Evolutionary conservation across 768 basidiomycete genomes (phyloP).

Genomic region (Goffeauzyma gilvescens): DNA sequence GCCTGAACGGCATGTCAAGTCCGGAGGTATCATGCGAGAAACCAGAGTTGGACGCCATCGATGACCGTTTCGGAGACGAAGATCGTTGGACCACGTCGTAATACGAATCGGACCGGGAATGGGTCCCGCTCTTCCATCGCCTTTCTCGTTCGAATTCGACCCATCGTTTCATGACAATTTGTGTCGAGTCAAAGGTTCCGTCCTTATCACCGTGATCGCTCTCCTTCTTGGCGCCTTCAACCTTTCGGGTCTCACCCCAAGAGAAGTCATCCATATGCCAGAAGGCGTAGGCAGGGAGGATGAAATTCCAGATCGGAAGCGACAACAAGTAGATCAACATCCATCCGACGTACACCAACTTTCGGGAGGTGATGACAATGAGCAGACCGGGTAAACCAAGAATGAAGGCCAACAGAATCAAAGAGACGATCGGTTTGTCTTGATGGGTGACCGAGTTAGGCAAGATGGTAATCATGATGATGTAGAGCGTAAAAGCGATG

Average conservation of each 20-base stretch:
- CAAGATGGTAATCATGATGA: slow-evolving; percentile 71
- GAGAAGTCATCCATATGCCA: slow-evolving; percentile 92
- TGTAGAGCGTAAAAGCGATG: slow-evolving; percentile 87
- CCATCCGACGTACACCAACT: slow-evolving; percentile 89
- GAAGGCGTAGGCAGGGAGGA: slow-evolving; percentile 87
- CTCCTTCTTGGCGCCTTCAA: slow-evolving; percentile 50
- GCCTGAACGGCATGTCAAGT: slow-evolving; percentile 20
- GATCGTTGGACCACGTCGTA: slow-evolving; percentile 38
- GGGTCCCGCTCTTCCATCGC: slow-evolving; percentile 71
- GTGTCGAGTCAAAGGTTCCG: slow-evolving; percentile 85
- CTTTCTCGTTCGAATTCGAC: slow-evolving; percentile 92
- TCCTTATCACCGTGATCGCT: slow-evolving; percentile 73
- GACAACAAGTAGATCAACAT: slow-evolving; percentile 86
- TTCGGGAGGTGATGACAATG: slow-evolving; percentile 88
- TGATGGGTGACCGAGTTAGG: slow-evolving; percentile 45
- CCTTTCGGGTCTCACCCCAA: slow-evolving; percentile 66
- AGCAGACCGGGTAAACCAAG: slow-evolving; percentile 88
- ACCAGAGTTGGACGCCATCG: slow-evolving; percentile 1
- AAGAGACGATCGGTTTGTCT: slow-evolving; percentile 55
- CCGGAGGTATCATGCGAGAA: slow-evolving; percentile 11
- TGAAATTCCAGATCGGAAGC: slow-evolving; percentile 89
- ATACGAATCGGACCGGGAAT: slow-evolving; percentile 62
- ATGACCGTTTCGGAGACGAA: slow-evolving; percentile 41
- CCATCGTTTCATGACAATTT: slow-evolving; percentile 99
- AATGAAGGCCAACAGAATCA: slow-evolving; percentile 78